Base-by-base conservation (phyloP, 169 alveolate genomes). In the Miamiensis avidus region DNA sequence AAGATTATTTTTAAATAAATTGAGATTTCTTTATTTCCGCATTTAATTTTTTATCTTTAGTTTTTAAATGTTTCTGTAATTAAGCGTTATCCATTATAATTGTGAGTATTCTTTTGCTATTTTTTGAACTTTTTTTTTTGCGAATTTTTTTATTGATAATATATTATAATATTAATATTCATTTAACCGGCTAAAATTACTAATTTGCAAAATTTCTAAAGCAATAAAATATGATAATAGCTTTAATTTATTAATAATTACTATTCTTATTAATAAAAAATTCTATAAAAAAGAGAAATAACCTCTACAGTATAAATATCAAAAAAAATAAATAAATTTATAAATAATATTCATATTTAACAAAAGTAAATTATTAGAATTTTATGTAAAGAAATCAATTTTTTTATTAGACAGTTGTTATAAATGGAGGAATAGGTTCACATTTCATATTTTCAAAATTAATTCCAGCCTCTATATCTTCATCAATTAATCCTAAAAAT, bases 11-110 rank as follows among this genome's bases (percentile, higher is more conserved):
- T 33, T 79, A 49, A 65, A 79, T 76, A 65, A 79, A 79, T 34
- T 79, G 33, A n/a, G 74, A 28, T 31, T 79, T 79, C 29, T 79
- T 79, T 20, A 79, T 79, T 27, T 79, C 34, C 29, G 84, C 69
- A 64, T 79, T 79, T 34, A 79, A 72, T 33, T 79, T 79, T 79
- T 79, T 79, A 79, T 79, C 84, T 27, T 65, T 34, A 16, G 84
- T 49, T 30, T 49, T 79, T 33, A 79, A 74, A 34, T 79, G 34
- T 30, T 79, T 79, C 64, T 79, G 30, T 31, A 79, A n/a, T 64
- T 79, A 29, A 79, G 20, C 29, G 25, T n/a, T 73, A 4, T 73
- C 31, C 6, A 15, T 15, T 73, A 15, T 73, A n/a, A 26, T 73
- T 26, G 76, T 73, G 6, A n/a, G 6, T 73, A 73, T 73, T 73